Conservation (phyloP, 1,284 basidiomycete genomes). For the Somion occarium region DNA sequence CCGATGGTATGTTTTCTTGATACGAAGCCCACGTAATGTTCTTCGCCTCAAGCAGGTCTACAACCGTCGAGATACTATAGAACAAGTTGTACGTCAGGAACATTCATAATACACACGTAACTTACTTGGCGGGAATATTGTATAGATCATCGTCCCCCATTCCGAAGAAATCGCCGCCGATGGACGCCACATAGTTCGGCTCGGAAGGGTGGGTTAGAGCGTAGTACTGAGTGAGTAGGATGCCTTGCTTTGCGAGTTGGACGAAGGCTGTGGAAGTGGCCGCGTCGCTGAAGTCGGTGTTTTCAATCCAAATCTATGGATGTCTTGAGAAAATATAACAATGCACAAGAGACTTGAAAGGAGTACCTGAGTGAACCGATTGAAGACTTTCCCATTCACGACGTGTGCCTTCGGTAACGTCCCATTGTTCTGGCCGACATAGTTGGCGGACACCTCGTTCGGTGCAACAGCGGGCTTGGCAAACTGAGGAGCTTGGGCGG, state of each 20-base stretch:
- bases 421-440: conserved; percentile 35
- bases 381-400: conserved; percentile 39
- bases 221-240: conserved; percentile 49
- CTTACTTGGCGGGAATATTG: conserved; percentile 26
- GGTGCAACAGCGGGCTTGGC: conserved; percentile 33
- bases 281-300: conserved; percentile 37
- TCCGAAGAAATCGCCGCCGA: conserved; percentile 58
- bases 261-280: conserved; percentile 36
- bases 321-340: background rate
- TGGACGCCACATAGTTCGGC: conserved; percentile 52
- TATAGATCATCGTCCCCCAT: conserved; percentile 42
- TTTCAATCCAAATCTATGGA: conserved; percentile 36
- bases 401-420: conserved; percentile 31
- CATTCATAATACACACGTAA: background rate
- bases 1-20: conserved; percentile 58
- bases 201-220: conserved; percentile 61
- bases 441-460: conserved; percentile 27
- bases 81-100: conserved; percentile 6
- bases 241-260: conserved; percentile 45
- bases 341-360: background rate
- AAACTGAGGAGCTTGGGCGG: conserved; percentile 33
- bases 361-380: conserved; percentile 36
- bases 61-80: conserved; percentile 50
- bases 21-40: conserved; percentile 52
- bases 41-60: conserved; percentile 60